Base-by-base conservation (phyloP, 345 rosid genomes). In the Linum trigynum region DNA sequence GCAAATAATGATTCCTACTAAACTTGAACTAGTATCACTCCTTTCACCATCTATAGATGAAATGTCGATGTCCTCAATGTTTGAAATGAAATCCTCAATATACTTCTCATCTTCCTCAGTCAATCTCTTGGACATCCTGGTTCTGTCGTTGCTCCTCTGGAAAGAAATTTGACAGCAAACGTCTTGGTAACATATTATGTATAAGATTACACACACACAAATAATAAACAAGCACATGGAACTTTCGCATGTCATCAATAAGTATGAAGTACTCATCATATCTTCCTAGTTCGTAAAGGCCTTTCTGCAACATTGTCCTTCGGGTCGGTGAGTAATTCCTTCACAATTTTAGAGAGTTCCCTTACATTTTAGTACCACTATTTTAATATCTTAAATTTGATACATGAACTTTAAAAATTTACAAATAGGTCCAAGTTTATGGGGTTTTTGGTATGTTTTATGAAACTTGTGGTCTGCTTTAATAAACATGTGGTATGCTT, bases 1-100 rank as follows among this genome's bases (percentile, higher is more conserved):
- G n/a, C n/a, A n/a, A n/a, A n/a, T n/a, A n/a, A n/a, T n/a, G n/a
- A n/a, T n/a, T 64, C 85, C 84, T 56, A 91, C 92, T 4, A 88
- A 72, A 68, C 75, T 74, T 39, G 99, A 90, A 80, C 95, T 88
- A 7, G 96, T 83, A 65, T 94, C 99, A 64, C 97, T 90, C 72
- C 86, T 79, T 76, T 90, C 97, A 64, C 95, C 99, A 59, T 94
- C 99, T 41, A 94, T 53, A 3, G 99, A 94, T 57, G 97, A 94
- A 56, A 94, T 85, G 75, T 94, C 99, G 0, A 95, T 88, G 74
- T 94, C 97, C 76, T 94, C 97, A 61, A 94, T 81, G 74, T 82
- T 94, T 2, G 83, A 88, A 71, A 94, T 83, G 82, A 94, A 90
- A 64, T 90, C 96, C 72, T 88, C 92, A 4, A 94, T 79, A 74